Conservation (phyloP, 2,329 filamentous ascomycete genomes). For the Alternaria panax region DNA sequence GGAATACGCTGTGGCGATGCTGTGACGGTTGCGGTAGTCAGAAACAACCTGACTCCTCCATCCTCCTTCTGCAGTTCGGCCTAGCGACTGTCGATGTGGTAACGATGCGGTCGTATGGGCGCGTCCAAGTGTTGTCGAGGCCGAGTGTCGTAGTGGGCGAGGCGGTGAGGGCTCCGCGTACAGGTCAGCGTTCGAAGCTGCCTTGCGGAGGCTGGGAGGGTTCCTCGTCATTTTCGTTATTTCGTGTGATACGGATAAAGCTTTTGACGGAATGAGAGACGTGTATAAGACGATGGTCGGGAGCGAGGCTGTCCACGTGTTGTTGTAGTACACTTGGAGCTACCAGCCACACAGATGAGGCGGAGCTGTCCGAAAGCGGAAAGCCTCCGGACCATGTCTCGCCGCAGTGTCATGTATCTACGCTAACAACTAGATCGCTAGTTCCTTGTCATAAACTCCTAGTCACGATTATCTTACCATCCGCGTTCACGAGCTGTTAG, state of each 20-base stretch:
- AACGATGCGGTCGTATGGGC: conserved; percentile 41
- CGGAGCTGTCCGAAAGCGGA: conserved; percentile 18
- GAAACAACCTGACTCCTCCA: conserved; percentile 17
- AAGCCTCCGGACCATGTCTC: conserved; percentile 11
- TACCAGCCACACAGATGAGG: conserved; percentile 19
- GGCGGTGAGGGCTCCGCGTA: conserved; percentile 46
- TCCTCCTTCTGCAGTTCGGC: conserved; percentile 20
- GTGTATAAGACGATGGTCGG: not conserved
- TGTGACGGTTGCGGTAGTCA: conserved; percentile 34
- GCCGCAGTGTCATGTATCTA: conserved; percentile 4
- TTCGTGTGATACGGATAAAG: not conserved
- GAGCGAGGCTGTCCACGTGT: conserved; percentile 8
- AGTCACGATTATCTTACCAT: not conserved
- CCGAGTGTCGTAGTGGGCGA: conserved; percentile 36
- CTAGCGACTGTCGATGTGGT: conserved; percentile 30
- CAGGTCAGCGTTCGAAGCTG: conserved; percentile 47
- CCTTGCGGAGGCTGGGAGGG: conserved; percentile 46
- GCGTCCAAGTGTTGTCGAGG: conserved; percentile 38
- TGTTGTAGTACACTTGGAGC: conserved; percentile 10
- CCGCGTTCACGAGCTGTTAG: not conserved
- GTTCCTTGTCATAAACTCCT: not conserved
- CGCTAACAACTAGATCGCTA: not conserved
- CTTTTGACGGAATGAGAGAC: not conserved
- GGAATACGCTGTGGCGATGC: conserved; percentile 39
- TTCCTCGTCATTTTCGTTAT: conserved; percentile 47